Conservation (phyloP, 805 yeast genomes). For the Blastobotrys attinorum region DNA sequence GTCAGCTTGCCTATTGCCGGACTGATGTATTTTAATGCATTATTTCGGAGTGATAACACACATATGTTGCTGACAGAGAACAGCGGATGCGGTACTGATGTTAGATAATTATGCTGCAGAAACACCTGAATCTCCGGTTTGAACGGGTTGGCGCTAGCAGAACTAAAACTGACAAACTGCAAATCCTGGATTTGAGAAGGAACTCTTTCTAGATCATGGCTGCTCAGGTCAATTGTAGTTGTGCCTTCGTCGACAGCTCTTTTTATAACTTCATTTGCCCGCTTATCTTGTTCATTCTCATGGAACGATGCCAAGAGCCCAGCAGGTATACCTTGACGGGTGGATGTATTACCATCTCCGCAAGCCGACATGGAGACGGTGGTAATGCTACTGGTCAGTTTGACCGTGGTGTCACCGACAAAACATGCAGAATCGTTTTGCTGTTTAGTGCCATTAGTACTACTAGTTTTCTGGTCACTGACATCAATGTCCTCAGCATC, state of each 20-base stretch:
- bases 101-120: conserved; percentile 25
- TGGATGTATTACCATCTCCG: no score
- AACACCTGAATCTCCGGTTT: conserved; percentile 24
- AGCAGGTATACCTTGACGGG: no score
- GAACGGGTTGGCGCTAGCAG: conserved; percentile 14
- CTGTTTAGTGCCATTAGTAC: no score
- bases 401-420: neutral
- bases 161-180: conserved; percentile 14
- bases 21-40: conserved; percentile 27
- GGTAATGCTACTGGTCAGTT: no score
- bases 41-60: conserved; percentile 29
- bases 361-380: no score
- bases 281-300: neutral
- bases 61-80: conserved; percentile 29
- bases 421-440: neutral
- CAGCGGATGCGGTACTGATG: conserved; percentile 22
- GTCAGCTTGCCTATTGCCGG: conserved; percentile 26
- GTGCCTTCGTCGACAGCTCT: conserved; percentile 13
- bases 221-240: conserved; percentile 16
- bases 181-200: conserved; percentile 32
- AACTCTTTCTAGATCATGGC: conserved; percentile 21
- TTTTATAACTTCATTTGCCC: conserved; percentile 9
- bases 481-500: no score
- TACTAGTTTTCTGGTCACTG: no score
- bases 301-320: no score